A percentile compares a stretch with the other conserved stretches of the same genome.
phyloP scores from a whole-genome alignment of 768 basidiomycete species.

The Tylopilus sp. region DNA sequence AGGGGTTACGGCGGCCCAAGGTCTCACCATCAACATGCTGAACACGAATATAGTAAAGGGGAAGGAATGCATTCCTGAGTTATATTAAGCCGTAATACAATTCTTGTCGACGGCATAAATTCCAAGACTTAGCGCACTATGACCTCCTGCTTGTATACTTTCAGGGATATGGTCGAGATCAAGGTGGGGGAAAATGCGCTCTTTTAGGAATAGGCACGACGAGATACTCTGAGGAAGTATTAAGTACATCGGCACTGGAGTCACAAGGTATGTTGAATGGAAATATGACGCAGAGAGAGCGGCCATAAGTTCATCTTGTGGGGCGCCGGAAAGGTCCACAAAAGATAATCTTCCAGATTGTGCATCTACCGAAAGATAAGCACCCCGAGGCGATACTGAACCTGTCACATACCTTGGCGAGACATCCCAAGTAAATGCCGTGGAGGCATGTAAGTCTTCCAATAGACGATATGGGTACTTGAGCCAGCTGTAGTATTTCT shows the following conservation, averaged over 20 bases:
- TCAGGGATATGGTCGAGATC: conserved; percentile 37
- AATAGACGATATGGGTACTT: conserved; percentile 28
- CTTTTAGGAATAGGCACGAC: conserved; percentile 23
- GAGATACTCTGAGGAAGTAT: conserved; percentile 14
- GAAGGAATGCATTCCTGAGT: neutral
- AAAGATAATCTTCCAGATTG: conserved; percentile 18
- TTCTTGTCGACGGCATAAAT: conserved; percentile 25
- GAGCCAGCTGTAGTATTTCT: neutral
- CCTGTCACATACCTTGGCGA: conserved; percentile 18
- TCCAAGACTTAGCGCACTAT: conserved; percentile 32
- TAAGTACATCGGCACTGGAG: conserved; percentile 28
- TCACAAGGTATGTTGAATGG: conserved; percentile 26
- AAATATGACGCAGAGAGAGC: conserved; percentile 12
- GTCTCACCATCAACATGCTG: neutral
- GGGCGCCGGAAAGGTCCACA: conserved; percentile 31
- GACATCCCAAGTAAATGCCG: conserved; percentile 32
- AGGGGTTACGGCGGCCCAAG: neutral
- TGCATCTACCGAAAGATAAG: conserved; percentile 21
- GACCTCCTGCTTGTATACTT: conserved; percentile 25
- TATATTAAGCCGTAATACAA: conserved; percentile 5
- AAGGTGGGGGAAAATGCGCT: conserved; percentile 35
- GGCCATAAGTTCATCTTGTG: conserved; percentile 14
- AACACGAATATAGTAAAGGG: neutral
- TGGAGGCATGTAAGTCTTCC: conserved; percentile 42
- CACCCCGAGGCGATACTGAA: neutral